Conservation (phyloP, 169 alveolate species). For the Miamiensis avidus region DNA sequence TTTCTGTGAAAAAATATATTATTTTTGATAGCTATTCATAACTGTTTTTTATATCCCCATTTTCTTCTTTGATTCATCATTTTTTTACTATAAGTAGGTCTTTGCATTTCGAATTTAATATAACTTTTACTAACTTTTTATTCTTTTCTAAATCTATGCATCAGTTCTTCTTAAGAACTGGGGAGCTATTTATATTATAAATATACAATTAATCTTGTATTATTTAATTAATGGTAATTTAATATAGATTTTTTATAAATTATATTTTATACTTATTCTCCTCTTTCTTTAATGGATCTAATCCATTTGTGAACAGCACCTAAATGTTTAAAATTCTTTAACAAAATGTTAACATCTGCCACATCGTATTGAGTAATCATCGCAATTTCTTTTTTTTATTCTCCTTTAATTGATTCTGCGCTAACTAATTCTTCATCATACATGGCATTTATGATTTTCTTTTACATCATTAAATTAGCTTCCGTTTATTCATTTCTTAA, state of each 20-base stretch:
- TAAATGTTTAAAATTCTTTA: conserved; percentile 2
- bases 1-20: no score
- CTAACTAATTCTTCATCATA: conserved; percentile 12
- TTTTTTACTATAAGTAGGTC: neutral
- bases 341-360: conserved; percentile 8
- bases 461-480: conserved; percentile 12
- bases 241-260: neutral
- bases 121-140: conserved; percentile 1
- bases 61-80: neutral
- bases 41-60: neutral
- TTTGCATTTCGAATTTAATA: neutral
- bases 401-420: neutral
- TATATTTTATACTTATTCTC: neutral
- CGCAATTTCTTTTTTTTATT: conserved; percentile 12
- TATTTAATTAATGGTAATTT: no score
- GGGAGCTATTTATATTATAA: neutral
- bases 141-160: conserved; percentile 20
- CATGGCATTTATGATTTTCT: conserved; percentile 9
- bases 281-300: conserved; percentile 14
- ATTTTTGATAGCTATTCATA: neutral
- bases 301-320: neutral
- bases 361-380: conserved; percentile 12
- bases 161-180: neutral
- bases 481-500: conserved; percentile 6
- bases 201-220: no score